Conservation (phyloP, 2,329 filamentous ascomycete species). For the Domatiomyces globalis region DNA sequence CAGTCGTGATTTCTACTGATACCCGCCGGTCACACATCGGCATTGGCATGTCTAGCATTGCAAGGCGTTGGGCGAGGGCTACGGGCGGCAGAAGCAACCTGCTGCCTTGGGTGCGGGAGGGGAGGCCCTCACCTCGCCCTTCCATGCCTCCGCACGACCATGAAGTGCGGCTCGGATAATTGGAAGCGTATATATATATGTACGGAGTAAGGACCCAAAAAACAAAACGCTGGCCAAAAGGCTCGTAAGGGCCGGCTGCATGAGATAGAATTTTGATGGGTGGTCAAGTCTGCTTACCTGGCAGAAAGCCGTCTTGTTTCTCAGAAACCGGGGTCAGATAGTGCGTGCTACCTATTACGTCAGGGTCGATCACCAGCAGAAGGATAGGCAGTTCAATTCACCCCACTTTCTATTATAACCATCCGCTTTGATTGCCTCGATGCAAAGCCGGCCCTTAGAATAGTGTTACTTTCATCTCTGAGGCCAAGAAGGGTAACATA, state of each 20-base stretch:
- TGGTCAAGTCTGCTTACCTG: too few species aligned
- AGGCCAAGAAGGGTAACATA: too few species aligned
- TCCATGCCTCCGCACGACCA: background rate
- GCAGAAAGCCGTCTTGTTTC: too few species aligned
- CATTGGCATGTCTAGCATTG: background rate
- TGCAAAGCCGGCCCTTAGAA: too few species aligned
- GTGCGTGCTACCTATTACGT: too few species aligned
- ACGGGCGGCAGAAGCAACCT: background rate
- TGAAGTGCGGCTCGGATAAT: background rate
- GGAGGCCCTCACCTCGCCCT: too few species aligned
- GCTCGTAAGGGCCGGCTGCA: background rate
- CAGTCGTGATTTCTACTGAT: background rate
- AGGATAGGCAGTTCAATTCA: too few species aligned
- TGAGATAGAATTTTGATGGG: background rate
- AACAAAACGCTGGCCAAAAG: background rate
- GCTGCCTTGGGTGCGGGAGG: background rate
- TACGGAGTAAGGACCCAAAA: background rate
- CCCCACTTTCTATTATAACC: too few species aligned
- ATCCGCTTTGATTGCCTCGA: too few species aligned
- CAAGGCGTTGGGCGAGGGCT: background rate
- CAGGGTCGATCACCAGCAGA: too few species aligned
- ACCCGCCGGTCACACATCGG: background rate
- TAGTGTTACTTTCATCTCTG: too few species aligned
- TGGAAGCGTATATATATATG: background rate
- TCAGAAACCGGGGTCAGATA: too few species aligned